These are phyloP conservation scores for Chenopodium formosanum DNA, from an alignment of 148 eudicot genomes.

Conservation along the genomic window DNA sequence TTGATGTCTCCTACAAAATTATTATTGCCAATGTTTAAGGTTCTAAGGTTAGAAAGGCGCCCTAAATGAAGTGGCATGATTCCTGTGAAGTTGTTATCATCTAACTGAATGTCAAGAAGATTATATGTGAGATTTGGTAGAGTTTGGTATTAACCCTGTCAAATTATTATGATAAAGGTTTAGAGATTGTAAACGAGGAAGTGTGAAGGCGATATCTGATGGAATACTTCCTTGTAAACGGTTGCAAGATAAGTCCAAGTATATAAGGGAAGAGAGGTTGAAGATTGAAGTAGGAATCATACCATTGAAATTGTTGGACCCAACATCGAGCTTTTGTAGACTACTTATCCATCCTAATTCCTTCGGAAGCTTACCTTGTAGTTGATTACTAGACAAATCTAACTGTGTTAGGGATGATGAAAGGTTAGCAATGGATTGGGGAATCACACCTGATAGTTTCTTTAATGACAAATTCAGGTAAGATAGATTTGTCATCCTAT, in stretches of 20 bases:
- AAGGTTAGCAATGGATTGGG: too few species aligned
- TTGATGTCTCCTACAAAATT: slow-evolving; percentile 26
- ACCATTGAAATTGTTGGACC: too few species aligned
- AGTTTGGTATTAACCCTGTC: too few species aligned
- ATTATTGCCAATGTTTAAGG: neutral
- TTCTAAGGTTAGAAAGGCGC: neutral
- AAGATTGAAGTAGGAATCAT: slow-evolving; percentile 25
- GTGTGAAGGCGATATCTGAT: slow-evolving; percentile 19
- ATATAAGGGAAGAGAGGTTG: slow-evolving; percentile 29
- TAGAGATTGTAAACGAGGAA: slow-evolving; percentile 20
- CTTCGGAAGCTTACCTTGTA: too few species aligned
- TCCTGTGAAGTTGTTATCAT: slow-evolving; percentile 17
- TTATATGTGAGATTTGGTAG: slow-evolving; percentile 30
- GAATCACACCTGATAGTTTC: neutral
- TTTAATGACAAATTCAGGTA: slow-evolving; percentile 6
- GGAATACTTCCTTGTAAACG: slow-evolving; percentile 36
- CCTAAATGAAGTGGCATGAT: slow-evolving; percentile 16
- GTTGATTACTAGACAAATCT: too few species aligned
- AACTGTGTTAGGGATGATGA: too few species aligned
- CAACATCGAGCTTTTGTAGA: too few species aligned
- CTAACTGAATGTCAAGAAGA: neutral
- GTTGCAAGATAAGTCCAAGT: slow-evolving; percentile 12
- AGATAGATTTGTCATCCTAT: slow-evolving; percentile 13
- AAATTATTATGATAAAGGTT: neutral
- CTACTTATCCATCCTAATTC: too few species aligned